Evolutionary conservation across 2,329 filamentous ascomycete species (phyloP), one percentile per base, ranked within the genome.

Genomic region (Boeremia lycopersici): DNA sequence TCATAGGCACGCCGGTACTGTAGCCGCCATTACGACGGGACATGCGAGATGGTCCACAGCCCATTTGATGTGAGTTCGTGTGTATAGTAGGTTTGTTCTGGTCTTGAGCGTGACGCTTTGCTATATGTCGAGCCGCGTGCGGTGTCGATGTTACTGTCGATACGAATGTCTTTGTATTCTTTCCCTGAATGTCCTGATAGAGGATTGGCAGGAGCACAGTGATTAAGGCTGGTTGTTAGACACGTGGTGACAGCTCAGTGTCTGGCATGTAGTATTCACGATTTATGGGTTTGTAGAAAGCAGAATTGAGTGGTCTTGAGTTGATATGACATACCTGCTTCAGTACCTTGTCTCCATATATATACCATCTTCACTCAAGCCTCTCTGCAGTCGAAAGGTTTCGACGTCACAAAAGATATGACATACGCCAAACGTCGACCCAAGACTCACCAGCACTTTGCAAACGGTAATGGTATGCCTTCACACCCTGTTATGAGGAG

Each of bases 1-100:
- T 33, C 50, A 53, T 47, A 7, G 43, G 35, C 50, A 53, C 38
- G 17, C 50, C 50, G 4, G 50, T 2, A 4, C 43, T 36, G 11
- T 48, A 34, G 30, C 30, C 42, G 17, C 50, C 50, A 8, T 35
- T 13, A 10, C 43, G 43, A 13, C 50, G 50, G 2, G 50, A 53
- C 50, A 53, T 53, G 38, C 50, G 50, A 19, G 43, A 53, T 7
- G 50, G 50, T 38, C 50, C 50, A 23, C 50, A 53, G 15, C 50
- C 50, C 50, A 53, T 53, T 26, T 53, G 43, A 26, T 25, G 5
- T 34, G 8, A 8, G 28, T 30, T 25, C 1, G 19, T 30, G 15
- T 30, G 23, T 31, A 19, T 19, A 17, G 11, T 40, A 17, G n/a
- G 40, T 15, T 19, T 9, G 12, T 35, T 6, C 12, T 1, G 33